Evolutionary conservation across 371 early-diverging fungal genomes (phyloP).

Genomic region (Rhizomucor miehei): DNA sequence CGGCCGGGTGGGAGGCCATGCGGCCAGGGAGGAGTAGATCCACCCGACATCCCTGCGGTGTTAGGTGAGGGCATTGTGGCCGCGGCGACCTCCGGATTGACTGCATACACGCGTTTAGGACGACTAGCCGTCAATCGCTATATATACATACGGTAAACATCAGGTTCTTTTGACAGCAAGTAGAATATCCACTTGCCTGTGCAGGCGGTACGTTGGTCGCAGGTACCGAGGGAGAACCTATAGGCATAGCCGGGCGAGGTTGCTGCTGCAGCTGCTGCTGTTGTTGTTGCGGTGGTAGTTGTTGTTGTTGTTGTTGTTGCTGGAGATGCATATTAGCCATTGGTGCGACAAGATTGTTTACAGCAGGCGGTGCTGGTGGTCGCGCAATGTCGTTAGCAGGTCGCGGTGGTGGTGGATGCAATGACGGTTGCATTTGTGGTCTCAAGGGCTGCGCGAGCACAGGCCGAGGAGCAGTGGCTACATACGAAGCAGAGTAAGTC

Average conservation of each 20-base stretch:
- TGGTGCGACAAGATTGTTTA: conserved; percentile 14
- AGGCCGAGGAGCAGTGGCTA: conserved; percentile 1
- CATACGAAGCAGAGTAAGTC: not conserved
- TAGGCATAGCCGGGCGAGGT: not conserved
- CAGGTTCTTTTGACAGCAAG: not conserved
- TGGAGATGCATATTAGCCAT: conserved; percentile 38
- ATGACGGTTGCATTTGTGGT: not conserved
- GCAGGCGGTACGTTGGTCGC: conserved; percentile 2
- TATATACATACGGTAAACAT: not conserved
- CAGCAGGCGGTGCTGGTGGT: conserved; percentile 2
- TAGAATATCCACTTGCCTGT: not conserved
- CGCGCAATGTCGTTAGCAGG: no score
- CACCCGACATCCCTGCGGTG: conserved; percentile 13
- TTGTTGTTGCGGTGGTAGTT: conserved; percentile 6
- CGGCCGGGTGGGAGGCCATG: not conserved
- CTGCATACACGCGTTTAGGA: conserved; percentile 40
- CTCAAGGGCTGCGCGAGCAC: not conserved
- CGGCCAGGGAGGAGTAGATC: conserved; percentile 5
- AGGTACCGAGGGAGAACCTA: not conserved
- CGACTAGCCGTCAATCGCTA: conserved; percentile 12
- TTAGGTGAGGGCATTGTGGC: conserved; percentile 15
- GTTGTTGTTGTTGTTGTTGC: conserved; percentile 10
- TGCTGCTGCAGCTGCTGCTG: not conserved
- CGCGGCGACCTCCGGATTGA: conserved; percentile 25
- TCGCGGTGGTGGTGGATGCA: not conserved